Base-by-base conservation (phyloP, 2,329 filamentous ascomycete species). In the Harringtonia lauricola region DNA sequence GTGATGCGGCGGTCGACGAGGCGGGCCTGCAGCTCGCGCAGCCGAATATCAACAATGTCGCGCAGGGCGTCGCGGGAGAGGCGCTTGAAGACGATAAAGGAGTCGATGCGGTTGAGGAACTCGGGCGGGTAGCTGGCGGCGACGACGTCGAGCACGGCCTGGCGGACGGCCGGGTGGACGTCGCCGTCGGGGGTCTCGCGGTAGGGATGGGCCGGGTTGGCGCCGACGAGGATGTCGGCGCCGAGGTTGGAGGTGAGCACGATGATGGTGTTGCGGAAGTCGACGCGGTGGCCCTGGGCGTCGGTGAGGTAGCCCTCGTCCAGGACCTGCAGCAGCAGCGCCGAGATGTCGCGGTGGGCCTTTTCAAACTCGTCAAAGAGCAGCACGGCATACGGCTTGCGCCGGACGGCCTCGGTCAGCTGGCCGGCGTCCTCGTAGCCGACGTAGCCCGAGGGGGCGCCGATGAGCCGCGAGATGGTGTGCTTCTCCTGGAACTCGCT, bases 301-400 rank as follows among this genome's bases (percentile, higher is more conserved):
- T 96, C 92, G 1, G 90, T 96, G 40, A 98, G 74, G 67, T 92
- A 95, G 3, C 92, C 92, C 60, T 96, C 92, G 57, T 96, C 92
- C 1, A 98, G 76, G 0, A 96, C 90, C 62, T 96, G 92, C 4
- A 98, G 75, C 4, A 98, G 74, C 3, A 98, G 70, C 0, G 89
- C 83, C 0, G 87, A 94, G 51, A 96, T 95, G 55, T 98, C 92
- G 43, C 86, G 82, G 59, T 96, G 92, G 0, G 90, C 92, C 60
- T 98, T 96, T 59, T 98, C 92, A 54, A 95, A 96, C 59, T 96
- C 92, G 59, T 98, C 92, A 54, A 98, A 94, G 2, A 98, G 72
- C 0, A 98, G 72, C 1, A 98, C 87, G 0, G 90, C 89, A 54
- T 96, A 96, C 0, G 92, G 92, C 61, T 96, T 96, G 47, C 92